Evolutionary conservation across 2,329 filamentous ascomycete genomes (phyloP), one percentile per base, ranked within the genome.

Genomic region (Colletotrichum destructivum): DNA sequence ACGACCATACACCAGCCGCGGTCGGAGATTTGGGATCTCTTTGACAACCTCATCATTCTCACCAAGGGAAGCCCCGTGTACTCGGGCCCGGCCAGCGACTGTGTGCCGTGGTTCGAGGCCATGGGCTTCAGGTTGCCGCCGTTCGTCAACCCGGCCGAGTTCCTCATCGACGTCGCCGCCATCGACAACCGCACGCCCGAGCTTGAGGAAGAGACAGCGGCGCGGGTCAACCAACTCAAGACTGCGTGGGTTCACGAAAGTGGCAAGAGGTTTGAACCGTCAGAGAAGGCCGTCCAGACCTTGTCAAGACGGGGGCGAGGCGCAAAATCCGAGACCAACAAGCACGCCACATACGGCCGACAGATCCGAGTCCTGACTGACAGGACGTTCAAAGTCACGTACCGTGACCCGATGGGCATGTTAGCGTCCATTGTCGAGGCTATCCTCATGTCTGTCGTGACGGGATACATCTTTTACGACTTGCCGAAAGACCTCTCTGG

Each of bases 81-180:
- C 76, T 91, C 90, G 26, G 93, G 93, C 0, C 81, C 84, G 0
- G 85, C 87, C 35, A 80, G 84, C 4, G 85, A 87, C 2, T 92
- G 90, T 60, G 78, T 93, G 4, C 81, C 87, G 0, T 92, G 93
- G 84, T 94, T 95, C 74, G 85, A 87, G 12, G 76, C 79, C 3
- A 81, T 88, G 13, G 92, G 91, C 0, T 88, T 91, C 74, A 82
- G 87, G 15, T 82, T 94, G 55, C 93, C 92, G 0, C 83, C 89
- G 0, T 94, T 94, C 75, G 92, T 94, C 56, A 95, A 95, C 75
- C 93, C 93, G 0, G 93, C 93, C 2, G 93, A 95, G 75, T 92
- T 91, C 77, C 80, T 94, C 61, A 92, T 95, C 66, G 93, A 95
- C 74, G 84, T 93, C 42, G 91, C 93, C 1, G 93, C 93, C 7